phyloP scores from a whole-genome alignment of 2,329 filamentous ascomycete species.

The Monosporascus sp. region DNA sequence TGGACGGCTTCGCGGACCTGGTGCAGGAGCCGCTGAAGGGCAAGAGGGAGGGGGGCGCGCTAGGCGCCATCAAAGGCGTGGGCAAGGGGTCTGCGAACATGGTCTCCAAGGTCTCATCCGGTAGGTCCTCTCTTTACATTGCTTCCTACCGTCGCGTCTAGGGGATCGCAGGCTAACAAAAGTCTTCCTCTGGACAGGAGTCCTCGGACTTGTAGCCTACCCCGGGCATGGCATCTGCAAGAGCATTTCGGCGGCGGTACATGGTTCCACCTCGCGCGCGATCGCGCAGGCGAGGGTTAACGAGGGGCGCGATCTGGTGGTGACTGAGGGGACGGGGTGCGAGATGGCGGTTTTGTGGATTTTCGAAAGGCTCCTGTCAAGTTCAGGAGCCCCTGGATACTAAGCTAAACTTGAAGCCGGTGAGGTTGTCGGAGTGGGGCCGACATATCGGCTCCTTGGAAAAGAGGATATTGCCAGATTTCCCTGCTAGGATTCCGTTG shows the following conservation, averaged over 20 bases:
- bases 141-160: neutral
- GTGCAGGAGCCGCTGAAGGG: constrained; percentile 37
- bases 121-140: neutral
- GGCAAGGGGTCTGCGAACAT: constrained; percentile 34
- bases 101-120: constrained; percentile 9
- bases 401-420: neutral
- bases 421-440: no score
- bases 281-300: neutral
- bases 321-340: neutral
- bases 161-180: neutral
- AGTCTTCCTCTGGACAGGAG: neutral
- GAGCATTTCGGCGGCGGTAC: constrained; percentile 5
- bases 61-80: constrained; percentile 36
- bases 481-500: no score
- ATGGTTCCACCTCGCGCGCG: constrained; percentile 1
- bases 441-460: no score
- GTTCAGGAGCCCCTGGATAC: neutral
- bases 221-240: constrained; percentile 11
- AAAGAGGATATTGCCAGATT: no score
- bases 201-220: constrained; percentile 12
- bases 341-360: neutral
- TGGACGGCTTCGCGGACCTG: constrained; percentile 40
- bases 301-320: neutral
- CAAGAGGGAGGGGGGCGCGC: constrained; percentile 32
- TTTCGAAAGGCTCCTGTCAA: neutral